A percentile compares a stretch with the other conserved stretches of the same genome.
Conservation (phyloP, 2,329 filamentous ascomycete genomes). For the Ceratocystiopsis minuta region DNA sequence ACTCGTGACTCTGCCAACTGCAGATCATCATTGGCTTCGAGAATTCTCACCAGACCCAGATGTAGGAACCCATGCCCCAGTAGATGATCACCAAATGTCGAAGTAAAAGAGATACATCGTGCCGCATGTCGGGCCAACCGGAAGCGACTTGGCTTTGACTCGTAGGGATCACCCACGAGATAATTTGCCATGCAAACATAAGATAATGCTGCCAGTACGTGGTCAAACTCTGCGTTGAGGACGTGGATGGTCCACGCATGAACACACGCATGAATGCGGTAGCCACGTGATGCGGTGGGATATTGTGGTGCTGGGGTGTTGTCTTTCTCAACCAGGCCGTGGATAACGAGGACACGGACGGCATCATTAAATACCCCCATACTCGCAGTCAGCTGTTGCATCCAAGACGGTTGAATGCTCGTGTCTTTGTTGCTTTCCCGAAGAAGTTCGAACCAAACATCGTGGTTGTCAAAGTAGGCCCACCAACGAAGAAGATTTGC, state of each 20-base stretch:
- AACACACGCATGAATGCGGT: neutral
- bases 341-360: conserved; percentile 14
- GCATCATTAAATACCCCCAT: conserved; percentile 12
- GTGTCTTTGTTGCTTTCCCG: conserved; percentile 2
- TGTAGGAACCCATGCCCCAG: too few relatives aligned
- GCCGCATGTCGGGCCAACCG: neutral
- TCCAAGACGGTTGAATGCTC: conserved; percentile 11
- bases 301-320: neutral
- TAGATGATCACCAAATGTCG: neutral
- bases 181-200: neutral
- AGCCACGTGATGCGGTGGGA: neutral
- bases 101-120: neutral
- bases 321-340: conserved; percentile 14
- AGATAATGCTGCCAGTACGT: neutral
- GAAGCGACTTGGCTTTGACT: too few relatives aligned
- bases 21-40: too few relatives aligned
- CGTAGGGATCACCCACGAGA: neutral
- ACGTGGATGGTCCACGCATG: neutral
- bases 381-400: conserved; percentile 9
- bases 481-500: conserved; percentile 21
- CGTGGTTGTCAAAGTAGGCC: conserved; percentile 24
- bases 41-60: too few relatives aligned
- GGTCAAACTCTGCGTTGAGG: neutral
- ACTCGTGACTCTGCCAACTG: too few relatives aligned
- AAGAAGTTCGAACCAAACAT: conserved; percentile 27